Percentiles rank a stretch among this genome's conserved stretches.
Evolutionary conservation across 495 filamentous ascomycete species (phyloP).

Genomic region (Chaetomium cochliodes): DNA sequence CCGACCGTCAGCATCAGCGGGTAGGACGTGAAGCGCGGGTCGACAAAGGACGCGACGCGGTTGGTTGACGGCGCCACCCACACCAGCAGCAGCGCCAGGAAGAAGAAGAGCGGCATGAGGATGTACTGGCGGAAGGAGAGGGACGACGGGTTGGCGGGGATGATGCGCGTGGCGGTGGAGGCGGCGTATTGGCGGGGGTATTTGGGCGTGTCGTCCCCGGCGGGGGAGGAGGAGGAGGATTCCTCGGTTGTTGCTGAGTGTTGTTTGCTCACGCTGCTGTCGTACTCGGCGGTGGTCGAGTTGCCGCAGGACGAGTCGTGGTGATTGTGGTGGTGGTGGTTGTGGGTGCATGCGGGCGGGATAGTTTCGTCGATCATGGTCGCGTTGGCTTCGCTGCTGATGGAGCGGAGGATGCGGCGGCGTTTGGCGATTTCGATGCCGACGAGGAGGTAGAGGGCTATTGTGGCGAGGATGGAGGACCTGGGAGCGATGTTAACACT

Average conservation of each 20-base stretch:
- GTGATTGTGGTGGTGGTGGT: conserved; percentile 16
- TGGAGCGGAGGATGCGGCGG: conserved; percentile 39
- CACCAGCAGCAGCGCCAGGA: conserved; percentile 44
- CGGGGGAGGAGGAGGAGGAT: neutral
- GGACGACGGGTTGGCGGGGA: conserved; percentile 25
- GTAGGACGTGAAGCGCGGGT: conserved; percentile 36
- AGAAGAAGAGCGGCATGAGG: conserved; percentile 52
- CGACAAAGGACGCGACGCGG: conserved; percentile 42
- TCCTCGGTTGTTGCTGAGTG: neutral
- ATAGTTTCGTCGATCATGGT: conserved; percentile 29
- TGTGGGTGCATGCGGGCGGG: neutral
- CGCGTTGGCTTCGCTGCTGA: conserved; percentile 30
- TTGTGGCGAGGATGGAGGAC: conserved; percentile 40
- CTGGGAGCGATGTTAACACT: conserved; percentile 13
- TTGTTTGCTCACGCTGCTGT: neutral
- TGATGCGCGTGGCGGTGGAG: conserved; percentile 3
- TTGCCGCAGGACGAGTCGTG: conserved; percentile 22
- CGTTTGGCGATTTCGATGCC: conserved; percentile 45
- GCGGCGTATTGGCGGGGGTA: neutral
- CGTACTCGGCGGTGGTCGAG: conserved; percentile 20
- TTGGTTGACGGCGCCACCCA: conserved; percentile 48
- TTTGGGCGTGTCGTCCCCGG: neutral
- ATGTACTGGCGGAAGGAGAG: conserved; percentile 49
- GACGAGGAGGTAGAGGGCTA: conserved; percentile 45
- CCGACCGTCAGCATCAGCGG: conserved; percentile 44